A percentile compares a stretch with the other conserved stretches of the same genome.
phyloP scores from a whole-genome alignment of 805 yeast genomes.

The Cephaloascus albidus region DNA sequence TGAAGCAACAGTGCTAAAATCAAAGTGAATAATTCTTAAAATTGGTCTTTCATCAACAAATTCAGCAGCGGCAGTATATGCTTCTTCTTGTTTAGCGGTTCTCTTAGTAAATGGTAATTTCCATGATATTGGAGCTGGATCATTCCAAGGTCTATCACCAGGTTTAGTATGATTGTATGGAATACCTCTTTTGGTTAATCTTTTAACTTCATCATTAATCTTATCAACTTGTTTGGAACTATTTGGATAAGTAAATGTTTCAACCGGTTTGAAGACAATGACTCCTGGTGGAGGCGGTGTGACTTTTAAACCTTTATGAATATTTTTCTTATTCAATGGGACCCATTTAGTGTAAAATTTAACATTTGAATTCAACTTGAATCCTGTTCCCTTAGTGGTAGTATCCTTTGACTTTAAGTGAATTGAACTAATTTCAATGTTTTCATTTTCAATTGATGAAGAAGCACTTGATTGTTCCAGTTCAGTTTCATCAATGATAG shows the following conservation, averaged over 20 bases:
- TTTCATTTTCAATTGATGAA: conserved; percentile 15
- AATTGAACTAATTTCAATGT: not conserved
- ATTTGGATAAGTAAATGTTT: conserved; percentile 76
- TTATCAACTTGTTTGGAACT: conserved; percentile 63
- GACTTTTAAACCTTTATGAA: conserved; percentile 51
- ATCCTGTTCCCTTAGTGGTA: not conserved
- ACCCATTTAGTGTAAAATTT: conserved; percentile 60
- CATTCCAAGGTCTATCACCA: conserved; percentile 87
- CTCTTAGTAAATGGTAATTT: conserved; percentile 19
- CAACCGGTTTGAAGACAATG: conserved; percentile 73
- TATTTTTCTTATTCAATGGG: conserved; percentile 40
- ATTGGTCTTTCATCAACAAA: conserved; percentile 51
- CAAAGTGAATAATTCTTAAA: conserved; percentile 66
- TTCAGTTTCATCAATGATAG: conserved; percentile 24
- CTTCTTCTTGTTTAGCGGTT: conserved; percentile 6
- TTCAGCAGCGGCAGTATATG: conserved; percentile 8
- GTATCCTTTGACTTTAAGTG: not conserved
- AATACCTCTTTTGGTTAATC: conserved; percentile 52
- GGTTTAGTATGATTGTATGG: conserved; percentile 20
- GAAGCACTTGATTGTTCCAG: conserved; percentile 3
- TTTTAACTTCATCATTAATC: conserved; percentile 58
- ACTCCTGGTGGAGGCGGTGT: conserved; percentile 88
- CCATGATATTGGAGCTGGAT: conserved; percentile 57
- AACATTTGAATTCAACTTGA: conserved; percentile 20
- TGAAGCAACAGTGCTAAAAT: conserved; percentile 68